Conservation (phyloP, 148 eudicot species). For the Gaultheria prostrata region DNA sequence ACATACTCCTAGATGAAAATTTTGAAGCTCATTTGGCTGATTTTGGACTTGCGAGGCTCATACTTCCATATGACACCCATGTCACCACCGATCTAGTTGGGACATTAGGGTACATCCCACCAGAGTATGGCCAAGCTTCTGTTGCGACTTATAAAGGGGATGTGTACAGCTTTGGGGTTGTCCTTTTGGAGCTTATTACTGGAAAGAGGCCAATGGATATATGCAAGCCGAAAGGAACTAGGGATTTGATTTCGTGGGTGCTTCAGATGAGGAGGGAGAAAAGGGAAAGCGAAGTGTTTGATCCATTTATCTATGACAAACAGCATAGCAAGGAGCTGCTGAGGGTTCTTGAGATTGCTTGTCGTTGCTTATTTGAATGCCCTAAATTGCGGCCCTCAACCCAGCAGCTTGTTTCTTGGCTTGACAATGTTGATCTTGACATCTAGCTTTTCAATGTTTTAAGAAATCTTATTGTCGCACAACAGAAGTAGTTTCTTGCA, state of each 20-base stretch:
- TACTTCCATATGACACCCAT: conserved; percentile 45
- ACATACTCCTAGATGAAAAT: conserved; percentile 43
- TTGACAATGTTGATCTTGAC: conserved; percentile 24
- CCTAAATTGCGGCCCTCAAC: conserved; percentile 46
- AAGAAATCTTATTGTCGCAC: neutral
- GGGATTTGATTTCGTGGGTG: conserved; percentile 52
- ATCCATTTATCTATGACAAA: conserved; percentile 39
- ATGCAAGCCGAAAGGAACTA: conserved; percentile 34
- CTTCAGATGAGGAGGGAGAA: conserved; percentile 35
- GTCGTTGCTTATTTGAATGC: conserved; percentile 35
- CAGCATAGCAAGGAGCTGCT: conserved; percentile 33
- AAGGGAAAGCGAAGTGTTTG: conserved; percentile 44
- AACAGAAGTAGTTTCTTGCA: neutral
- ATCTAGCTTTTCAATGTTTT: neutral
- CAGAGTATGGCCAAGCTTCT: conserved; percentile 51
- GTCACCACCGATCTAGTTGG: conserved; percentile 57
- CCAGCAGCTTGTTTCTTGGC: conserved; percentile 45
- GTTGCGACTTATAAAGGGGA: conserved; percentile 57
- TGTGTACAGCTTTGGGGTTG: conserved; percentile 54
- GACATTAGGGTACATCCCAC: conserved; percentile 56
- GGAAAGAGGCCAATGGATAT: conserved; percentile 56
- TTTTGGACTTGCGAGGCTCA: conserved; percentile 52
- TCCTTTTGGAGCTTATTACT: conserved; percentile 52
- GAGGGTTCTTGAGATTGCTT: conserved; percentile 41
- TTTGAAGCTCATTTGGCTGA: conserved; percentile 58